Evolutionary conservation across 768 basidiomycete genomes (phyloP).

Genomic region (Amanita polypyramis): DNA sequence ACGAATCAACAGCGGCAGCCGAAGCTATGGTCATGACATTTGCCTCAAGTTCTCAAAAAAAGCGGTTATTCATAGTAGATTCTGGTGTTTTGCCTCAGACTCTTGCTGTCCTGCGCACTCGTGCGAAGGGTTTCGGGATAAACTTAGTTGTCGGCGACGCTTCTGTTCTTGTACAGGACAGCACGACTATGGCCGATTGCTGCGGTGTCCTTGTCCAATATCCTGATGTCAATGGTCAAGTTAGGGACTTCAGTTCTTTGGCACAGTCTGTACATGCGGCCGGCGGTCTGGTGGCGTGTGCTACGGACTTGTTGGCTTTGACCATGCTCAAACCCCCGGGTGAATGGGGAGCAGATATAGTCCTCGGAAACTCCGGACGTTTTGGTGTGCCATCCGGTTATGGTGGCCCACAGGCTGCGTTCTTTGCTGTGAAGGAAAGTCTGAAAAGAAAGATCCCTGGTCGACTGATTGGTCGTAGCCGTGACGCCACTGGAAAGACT

Average conservation of each 20-base stretch:
- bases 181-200: conserved; percentile 46
- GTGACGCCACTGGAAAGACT: conserved; percentile 71
- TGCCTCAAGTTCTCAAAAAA: conserved; percentile 54
- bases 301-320: conserved; percentile 87
- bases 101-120: conserved; percentile 76
- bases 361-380: conserved; percentile 88
- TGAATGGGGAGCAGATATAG: conserved; percentile 98
- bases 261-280: conserved; percentile 57
- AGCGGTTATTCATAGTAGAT: conserved; percentile 80
- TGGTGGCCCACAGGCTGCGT: conserved; percentile 95
- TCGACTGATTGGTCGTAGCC: conserved; percentile 83
- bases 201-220: conserved; percentile 92
- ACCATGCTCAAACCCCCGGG: conserved; percentile 92
- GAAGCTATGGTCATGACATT: conserved; percentile 97
- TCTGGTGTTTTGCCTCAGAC: conserved; percentile 81
- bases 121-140: conserved; percentile 92
- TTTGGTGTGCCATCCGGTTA: conserved; percentile 98
- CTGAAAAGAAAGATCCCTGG: conserved; percentile 99
- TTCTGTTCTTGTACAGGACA: conserved; percentile 36
- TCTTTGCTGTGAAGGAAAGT: conserved; percentile 88
- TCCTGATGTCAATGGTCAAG: conserved; percentile 79
- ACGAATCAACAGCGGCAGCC: conserved; percentile 91
- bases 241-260: conserved; percentile 63
- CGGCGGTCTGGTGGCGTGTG: conserved; percentile 78
- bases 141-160: conserved; percentile 63